Evolutionary conservation across 208 protist genomes (phyloP).

Genomic region (Vickermania spadyakhi): DNA sequence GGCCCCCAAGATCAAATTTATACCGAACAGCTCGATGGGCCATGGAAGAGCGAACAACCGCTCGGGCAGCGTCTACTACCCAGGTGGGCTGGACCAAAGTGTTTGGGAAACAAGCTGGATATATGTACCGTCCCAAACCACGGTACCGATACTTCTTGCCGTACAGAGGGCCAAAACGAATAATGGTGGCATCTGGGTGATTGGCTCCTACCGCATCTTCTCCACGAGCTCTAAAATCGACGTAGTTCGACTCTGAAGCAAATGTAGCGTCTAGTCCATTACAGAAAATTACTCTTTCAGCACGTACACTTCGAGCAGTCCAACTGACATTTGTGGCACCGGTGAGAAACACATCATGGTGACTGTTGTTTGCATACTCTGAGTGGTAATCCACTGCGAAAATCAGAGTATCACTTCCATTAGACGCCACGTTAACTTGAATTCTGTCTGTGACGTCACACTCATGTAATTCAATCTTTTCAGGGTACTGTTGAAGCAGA

Average conservation of each 20-base stretch:
- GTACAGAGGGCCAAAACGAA: constrained; percentile 86
- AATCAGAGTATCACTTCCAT: constrained; percentile 88
- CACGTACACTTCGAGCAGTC: constrained; percentile 82
- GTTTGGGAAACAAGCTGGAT: constrained; percentile 84
- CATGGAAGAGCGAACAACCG: constrained; percentile 75
- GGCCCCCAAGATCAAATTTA: constrained; percentile 88
- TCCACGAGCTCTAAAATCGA: constrained; percentile 82
- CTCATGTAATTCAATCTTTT: constrained; percentile 88
- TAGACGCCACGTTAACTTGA: constrained; percentile 86
- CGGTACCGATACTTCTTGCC: constrained; percentile 86
- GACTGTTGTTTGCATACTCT: constrained; percentile 90
- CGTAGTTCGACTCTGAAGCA: constrained; percentile 88
- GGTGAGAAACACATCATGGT: constrained; percentile 86
- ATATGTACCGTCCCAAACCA: constrained; percentile 81
- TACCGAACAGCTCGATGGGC: constrained; percentile 79
- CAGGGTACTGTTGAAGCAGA: constrained; percentile 75
- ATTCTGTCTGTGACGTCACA: constrained; percentile 89
- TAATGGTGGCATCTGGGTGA: constrained; percentile 81
- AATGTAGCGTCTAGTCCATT: constrained; percentile 90
- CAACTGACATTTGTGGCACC: constrained; percentile 87
- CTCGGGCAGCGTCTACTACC: constrained; percentile 85
- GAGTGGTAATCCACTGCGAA: constrained; percentile 84
- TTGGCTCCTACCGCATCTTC: constrained; percentile 87
- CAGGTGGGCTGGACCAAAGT: constrained; percentile 87
- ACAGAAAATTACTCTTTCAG: constrained; percentile 85